Base-by-base conservation (phyloP, 2,329 filamentous ascomycete genomes). In the Amesomyces nigricolor region DNA sequence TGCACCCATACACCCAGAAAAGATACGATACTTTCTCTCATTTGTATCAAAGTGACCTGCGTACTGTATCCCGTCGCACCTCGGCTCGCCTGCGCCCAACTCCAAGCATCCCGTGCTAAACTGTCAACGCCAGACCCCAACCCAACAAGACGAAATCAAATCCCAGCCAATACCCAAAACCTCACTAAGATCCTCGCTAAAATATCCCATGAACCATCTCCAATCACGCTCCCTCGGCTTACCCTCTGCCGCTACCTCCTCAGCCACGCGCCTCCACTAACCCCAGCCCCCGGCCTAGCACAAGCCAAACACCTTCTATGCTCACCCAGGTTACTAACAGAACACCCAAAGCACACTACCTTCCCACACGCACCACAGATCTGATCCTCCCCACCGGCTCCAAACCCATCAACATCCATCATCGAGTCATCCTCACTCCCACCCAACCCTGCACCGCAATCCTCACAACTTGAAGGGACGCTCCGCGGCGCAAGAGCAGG, bases 311-410 rank as follows among this genome's bases (percentile, higher is more conserved):
- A 85, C 40, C 74, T 70, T 56, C 78, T 72, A 61, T 79, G 71
- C 58, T 78, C 75, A 3, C 79, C 79, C 0, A 85, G 68, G 58
- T 81, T 80, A 58, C 78, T 81, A 40, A 84, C 73, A 0, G 80
- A 82, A 64, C 82, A 85, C 53, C 78, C 75, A 53, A 77, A 79
- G 67, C 81, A 85, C 13, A 85, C 79, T 10, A 74, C 70, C 64
- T 79, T 83, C 5, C 75, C 72, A 55, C 81, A 85, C 0, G 69
- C 72, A 8, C 71, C 72, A 51, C 81, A 84, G 1, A 68, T 66
- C 29, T 68, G 67, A 35, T 66, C 67, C 17, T 57, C 63, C 1
- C 48, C 37, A 9, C 59, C 64, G 7, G 58, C 53, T 3, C 64
- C 64, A 50, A 61, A 62, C 3, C 55, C 64, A 42, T 78, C 74